Conservation (phyloP, 148 eudicot species). For the Diospyros kaki region DNA sequence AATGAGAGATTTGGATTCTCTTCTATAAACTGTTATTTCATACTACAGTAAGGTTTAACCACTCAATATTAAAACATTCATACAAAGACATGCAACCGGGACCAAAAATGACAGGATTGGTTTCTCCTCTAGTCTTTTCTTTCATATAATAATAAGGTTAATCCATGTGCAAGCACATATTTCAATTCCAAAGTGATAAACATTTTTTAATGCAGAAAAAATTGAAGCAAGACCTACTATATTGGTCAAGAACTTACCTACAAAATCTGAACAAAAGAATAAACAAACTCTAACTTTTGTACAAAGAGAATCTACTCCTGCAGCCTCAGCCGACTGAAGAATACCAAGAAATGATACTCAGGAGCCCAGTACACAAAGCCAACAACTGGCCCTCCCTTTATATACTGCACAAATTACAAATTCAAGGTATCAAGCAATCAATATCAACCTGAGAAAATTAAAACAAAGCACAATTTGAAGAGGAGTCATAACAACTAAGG, state of each 20-base stretch:
- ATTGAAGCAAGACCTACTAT: not conserved
- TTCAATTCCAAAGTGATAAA: not conserved
- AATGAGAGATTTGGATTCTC: not conserved
- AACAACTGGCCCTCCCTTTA: conserved; percentile 86
- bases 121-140: no score
- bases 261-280: conserved; percentile 20
- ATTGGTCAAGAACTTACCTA: conserved; percentile 18
- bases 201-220: not conserved
- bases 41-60: not conserved
- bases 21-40: not conserved
- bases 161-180: not conserved
- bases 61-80: not conserved
- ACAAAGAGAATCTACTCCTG: conserved; percentile 40
- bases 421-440: conserved; percentile 5
- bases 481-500: not conserved
- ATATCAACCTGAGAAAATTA: not conserved
- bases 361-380: conserved; percentile 97
- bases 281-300: conserved; percentile 15
- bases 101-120: no score
- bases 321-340: conserved; percentile 82
- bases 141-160: no score
- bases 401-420: conserved; percentile 49
- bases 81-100: not conserved
- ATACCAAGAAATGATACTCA: conserved; percentile 78
- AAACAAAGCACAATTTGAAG: not conserved